Conservation (phyloP, 1,284 basidiomycete genomes). For the Cronartium ribicola region DNA sequence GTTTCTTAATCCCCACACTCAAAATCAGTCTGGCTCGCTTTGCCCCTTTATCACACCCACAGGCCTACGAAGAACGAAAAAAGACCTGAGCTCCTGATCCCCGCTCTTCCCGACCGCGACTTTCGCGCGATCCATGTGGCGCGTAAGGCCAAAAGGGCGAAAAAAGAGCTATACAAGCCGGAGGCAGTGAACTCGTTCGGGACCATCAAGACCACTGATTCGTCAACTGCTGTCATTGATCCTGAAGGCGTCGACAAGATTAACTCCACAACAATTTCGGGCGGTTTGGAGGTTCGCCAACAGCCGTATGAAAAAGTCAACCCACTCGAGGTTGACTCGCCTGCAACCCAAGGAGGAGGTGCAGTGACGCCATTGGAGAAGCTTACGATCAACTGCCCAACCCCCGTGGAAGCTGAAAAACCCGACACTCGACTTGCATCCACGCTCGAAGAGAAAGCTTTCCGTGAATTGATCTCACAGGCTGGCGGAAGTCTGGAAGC, state of each 20-base stretch:
- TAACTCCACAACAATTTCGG: slow-evolving; percentile 13
- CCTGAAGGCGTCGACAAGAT: slow-evolving; percentile 30
- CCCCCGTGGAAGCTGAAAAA: neutral
- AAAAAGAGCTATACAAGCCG: slow-evolving; percentile 19
- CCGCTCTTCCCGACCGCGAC: slow-evolving; percentile 22
- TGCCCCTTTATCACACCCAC: neutral
- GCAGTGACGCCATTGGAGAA: neutral
- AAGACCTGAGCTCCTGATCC: neutral
- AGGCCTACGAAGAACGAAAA: neutral
- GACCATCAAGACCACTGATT: neutral
- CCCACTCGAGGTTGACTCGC: neutral
- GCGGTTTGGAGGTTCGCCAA: slow-evolving; percentile 12
- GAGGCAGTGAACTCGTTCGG: slow-evolving; percentile 23
- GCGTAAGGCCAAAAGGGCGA: slow-evolving; percentile 9
- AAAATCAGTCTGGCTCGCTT: neutral
- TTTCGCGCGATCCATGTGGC: slow-evolving; percentile 28
- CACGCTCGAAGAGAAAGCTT: slow-evolving; percentile 26
- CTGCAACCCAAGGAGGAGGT: neutral
- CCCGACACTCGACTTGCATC: neutral
- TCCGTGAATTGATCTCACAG: slow-evolving; percentile 21
- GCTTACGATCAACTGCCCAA: neutral
- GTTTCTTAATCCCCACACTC: neutral
- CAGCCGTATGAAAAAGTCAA: neutral
- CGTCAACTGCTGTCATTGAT: neutral
- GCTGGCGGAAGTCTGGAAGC: neutral